Base-by-base conservation (phyloP, 2,329 filamentous ascomycete genomes). In the Aspergillus spinulosporus region DNA sequence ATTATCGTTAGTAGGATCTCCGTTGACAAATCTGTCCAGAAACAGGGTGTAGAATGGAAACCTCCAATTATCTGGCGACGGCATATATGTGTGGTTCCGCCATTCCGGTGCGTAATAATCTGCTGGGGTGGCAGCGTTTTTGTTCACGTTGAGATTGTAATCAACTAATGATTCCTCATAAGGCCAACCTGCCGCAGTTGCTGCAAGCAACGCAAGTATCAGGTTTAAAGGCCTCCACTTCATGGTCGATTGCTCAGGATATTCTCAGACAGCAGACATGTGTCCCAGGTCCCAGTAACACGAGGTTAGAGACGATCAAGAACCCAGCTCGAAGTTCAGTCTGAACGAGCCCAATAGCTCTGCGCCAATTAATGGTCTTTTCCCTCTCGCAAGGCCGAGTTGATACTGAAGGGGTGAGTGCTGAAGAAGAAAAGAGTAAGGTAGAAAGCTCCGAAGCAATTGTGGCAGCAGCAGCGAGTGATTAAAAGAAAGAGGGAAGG, bases 11-110 rank as follows among this genome's bases (percentile, higher is more conserved):
- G 75, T 76, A 4, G 85, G 84, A 62, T 88, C 81, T 15, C 84
- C 85, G 63, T 88, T 87, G 42, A 85, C 83, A 63, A 82, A 87
- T 57, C 83, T 76, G 67, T 88, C 85, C 9, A 86, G 70, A 65
- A 86, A 86, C 43, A 88, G 72, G 5, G 83, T 85, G 67, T 88
- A 88, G 65, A 86, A 82, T 0, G 85, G 85, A 57, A 88, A 80
- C 28, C 85, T 78, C 85, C 85, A 88, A 62, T 84, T 87, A 0
- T 74, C 67, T 1, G 85, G 85, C 21, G 84, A 87, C 0, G 75
- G 71, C 11, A 72, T 66, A 61, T 82, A 86, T 6, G 31, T 64
- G 48, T 84, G 81, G 59, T 78, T 72, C 12, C 72, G 73, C 80
- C 82, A 80, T 72, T 78, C 4, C 4, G 34, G 70, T 4, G 55